Base-by-base conservation (phyloP, 192 early-diverging fungal species). In the Backusella westeae region DNA sequence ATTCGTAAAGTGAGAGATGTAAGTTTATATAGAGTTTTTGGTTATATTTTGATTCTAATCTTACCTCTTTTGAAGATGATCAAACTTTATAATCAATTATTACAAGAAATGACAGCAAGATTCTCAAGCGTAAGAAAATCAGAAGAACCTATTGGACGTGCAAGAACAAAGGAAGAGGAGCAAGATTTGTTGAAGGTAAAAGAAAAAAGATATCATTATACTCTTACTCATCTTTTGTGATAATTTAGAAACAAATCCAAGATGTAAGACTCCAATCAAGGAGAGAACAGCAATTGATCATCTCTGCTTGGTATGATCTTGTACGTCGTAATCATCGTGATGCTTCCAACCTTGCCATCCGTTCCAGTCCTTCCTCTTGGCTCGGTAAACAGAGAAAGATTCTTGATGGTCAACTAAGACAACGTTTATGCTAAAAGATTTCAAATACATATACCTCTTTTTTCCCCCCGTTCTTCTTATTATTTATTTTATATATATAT, bases 211-310 rank as follows among this genome's bases (percentile, higher is more conserved):
- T 1, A 29, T 29, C 29, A 29, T 29, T 29, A 29, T 29, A 29
- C 29, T 29, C 29, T 29, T 29, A 29, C 19, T 68, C 5, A 68
- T 14, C 7, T 67, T 5, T 3, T 34, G 17, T n/a, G 17, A 14
- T 17, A 34, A 53, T 29, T 29, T 44, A 91, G 85, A 85, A 91
- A 38, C 91, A 94, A 78, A 82, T 93, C 69, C 83, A 87, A 52
- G 94, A 96, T 75, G 87, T 90, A 19, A 87, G 93, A 75, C 82
- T 86, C 23, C 92, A 92, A 78, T 89, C 86, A 72, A 85, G 84
- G 78, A 88, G 93, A 32, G 96, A 98, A 77, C 91, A 94, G 76
- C 86, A 85, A 72, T 81, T 96, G 74, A 93, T 98, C 76, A 85
- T 92, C 41, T 94, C 93, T 21, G 95, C 96, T 23, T 98, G 91